Evolutionary conservation across 768 basidiomycete genomes (phyloP), one percentile per base, ranked within the genome.

Genomic region (Mycena rosella): DNA sequence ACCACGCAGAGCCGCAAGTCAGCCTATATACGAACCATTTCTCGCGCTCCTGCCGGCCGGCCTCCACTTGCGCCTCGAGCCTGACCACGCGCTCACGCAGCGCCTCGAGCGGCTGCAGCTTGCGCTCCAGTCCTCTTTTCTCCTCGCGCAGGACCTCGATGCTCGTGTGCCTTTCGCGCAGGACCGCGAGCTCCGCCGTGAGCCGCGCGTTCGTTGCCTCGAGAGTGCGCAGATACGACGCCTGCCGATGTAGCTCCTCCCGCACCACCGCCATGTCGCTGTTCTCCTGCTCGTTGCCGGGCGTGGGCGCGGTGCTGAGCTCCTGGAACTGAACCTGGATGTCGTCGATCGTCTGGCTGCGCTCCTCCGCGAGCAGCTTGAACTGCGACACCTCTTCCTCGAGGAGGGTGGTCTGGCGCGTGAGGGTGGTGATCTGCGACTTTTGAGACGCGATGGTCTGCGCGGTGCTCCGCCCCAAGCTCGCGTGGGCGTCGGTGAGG

Each of bases 61-160:
- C 91, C 13, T 89, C 90, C 0, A 92, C 78, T 72, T 92, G 90
- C 0, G 86, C 91, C 71, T 93, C 90, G 34, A 93, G 77, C 45
- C 78, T 78, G 1, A 85, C 86, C 0, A 88, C 84, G 70, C 83
- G 81, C 72, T 86, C 87, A 29, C 89, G 79, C 58, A 92, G 74
- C 42, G 84, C 85, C 22, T 92, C 89, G 40, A 86, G 76, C 2
- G 79, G 80, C 17, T 70, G 72, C 10, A 89, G 77, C 70, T 85
- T 89, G 18, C 79, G 76, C 73, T 93, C 87, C 48, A 95, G 76
- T 0, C 83, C 83, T 7, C 88, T 82, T 68, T 94, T 93, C 78
- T 95, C 91, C 74, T 95, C 94, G 34, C 86, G 82, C 38, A 95
- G 74, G 3, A 95, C 89, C 65, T 93, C 92, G 3, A 92, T 78